Evolutionary conservation across 306 rosid genomes (phyloP).

Genomic region (Pueraria montana): DNA sequence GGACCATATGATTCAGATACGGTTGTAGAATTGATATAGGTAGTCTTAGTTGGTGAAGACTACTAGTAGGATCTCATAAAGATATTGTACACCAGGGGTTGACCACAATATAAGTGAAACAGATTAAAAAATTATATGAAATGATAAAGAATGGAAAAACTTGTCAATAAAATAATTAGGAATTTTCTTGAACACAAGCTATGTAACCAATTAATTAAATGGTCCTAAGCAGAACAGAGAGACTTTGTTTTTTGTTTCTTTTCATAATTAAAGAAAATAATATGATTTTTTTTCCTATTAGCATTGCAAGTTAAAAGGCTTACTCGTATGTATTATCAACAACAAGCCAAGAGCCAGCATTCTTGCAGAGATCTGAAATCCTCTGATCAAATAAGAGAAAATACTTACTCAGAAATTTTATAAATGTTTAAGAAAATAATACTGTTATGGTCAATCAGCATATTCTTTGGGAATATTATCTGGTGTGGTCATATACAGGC

Average conservation of each 20-base stretch:
- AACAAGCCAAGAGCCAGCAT: constrained; percentile 86
- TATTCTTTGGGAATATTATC: constrained; percentile 19
- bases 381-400: constrained; percentile 66
- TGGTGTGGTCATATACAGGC: background rate
- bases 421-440: background rate
- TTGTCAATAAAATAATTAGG: background rate
- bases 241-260: background rate
- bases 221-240: background rate
- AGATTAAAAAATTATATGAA: background rate
- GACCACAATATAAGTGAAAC: background rate
- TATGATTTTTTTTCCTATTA: background rate
- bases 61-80: background rate
- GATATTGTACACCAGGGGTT: background rate
- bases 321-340: constrained; percentile 95
- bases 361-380: constrained; percentile 79
- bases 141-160: background rate
- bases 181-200: background rate
- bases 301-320: constrained; percentile 28
- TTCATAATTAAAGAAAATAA: constrained; percentile 12
- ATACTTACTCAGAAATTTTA: constrained; percentile 45
- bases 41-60: constrained; percentile 12
- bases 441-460: constrained; percentile 24
- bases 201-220: background rate
- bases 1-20: background rate
- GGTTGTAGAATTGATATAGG: too few relatives aligned